These are phyloP conservation scores for Camellia oleifera DNA, from an alignment of 179 eudicot genomes.

Conservation along the genomic window DNA sequence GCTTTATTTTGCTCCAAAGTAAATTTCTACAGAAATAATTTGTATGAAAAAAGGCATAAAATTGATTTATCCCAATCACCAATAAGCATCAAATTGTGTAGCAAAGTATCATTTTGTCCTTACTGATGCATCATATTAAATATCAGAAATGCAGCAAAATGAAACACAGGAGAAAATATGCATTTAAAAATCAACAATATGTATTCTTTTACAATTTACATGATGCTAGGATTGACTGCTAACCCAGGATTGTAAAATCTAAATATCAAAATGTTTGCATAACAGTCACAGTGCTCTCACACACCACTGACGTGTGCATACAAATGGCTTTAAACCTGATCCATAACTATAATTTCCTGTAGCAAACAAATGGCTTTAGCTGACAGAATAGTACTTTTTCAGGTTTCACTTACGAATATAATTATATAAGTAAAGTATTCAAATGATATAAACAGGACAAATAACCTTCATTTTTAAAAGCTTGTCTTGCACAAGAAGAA, in stretches of 20 bases:
- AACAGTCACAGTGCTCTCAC: neutral
- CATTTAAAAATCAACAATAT: neutral
- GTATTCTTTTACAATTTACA: neutral
- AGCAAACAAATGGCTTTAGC: neutral
- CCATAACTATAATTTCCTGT: neutral
- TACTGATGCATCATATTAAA: neutral
- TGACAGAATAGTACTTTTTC: neutral
- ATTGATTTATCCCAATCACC: neutral
- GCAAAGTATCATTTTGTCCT: too few relatives aligned
- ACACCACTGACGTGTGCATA: neutral
- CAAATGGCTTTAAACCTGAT: conserved; percentile 5
- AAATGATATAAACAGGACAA: conserved; percentile 19
- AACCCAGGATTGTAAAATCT: neutral
- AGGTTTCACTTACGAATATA: neutral
- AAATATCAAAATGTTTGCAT: neutral
- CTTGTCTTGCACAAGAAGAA: conserved; percentile 95
- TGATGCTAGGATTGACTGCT: neutral
- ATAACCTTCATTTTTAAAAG: conserved; percentile 85
- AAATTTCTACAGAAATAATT: neutral
- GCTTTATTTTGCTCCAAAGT: neutral
- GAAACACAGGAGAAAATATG: neutral
- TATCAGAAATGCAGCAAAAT: neutral
- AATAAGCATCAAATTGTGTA: neutral
- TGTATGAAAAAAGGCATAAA: neutral
- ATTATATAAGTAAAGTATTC: neutral